Evolutionary conservation across 352 stramenopile genomes (phyloP).

Genomic region (Phytophthora megakarya): DNA sequence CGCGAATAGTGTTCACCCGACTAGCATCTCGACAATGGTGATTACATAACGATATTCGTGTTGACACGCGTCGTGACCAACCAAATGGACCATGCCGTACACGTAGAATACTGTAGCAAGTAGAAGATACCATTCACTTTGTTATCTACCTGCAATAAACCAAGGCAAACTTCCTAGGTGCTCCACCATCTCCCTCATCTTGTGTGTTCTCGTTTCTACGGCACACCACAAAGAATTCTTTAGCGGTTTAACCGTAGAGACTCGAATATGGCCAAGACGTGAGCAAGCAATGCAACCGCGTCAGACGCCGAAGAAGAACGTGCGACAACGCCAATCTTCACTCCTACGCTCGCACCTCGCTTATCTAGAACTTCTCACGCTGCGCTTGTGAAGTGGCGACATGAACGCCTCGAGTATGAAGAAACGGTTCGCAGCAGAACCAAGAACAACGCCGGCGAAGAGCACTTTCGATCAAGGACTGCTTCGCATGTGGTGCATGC

Average conservation of each 20-base stretch:
- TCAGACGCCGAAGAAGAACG: background rate
- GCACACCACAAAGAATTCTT: conserved; percentile 3
- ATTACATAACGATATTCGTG: no score
- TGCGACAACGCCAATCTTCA: background rate
- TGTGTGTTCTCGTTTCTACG: no score
- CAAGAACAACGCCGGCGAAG: background rate
- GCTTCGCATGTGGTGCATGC: background rate
- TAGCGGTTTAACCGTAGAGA: background rate
- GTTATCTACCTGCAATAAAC: no score
- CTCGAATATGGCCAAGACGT: background rate
- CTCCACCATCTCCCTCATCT: no score
- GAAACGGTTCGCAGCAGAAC: background rate
- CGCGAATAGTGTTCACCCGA: no score
- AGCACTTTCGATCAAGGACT: background rate
- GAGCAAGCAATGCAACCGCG: background rate
- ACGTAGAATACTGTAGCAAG: no score
- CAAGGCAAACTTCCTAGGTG: no score
- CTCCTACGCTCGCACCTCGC: background rate
- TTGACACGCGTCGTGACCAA: no score
- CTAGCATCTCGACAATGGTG: no score
- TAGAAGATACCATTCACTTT: no score
- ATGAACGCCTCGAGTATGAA: background rate
- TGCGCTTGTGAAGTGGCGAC: background rate
- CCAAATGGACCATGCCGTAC: no score
- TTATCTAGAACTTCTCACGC: background rate